These are phyloP conservation scores for Kazachstania sp. DNA, from an alignment of 1,139 yeast genomes.

Conservation along the genomic window DNA sequence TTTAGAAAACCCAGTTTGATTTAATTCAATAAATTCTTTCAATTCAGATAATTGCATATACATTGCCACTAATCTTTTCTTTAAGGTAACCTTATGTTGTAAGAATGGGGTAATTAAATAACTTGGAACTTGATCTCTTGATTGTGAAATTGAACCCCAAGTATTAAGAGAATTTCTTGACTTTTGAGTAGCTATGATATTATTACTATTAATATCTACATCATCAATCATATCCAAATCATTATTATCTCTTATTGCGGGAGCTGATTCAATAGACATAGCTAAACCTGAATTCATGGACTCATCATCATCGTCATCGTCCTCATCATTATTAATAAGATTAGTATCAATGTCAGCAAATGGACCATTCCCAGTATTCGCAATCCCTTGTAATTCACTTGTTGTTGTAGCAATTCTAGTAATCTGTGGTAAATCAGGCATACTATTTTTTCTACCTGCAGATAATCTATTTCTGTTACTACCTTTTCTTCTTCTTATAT, in stretches of 20 bases:
- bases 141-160: slow-evolving; percentile 3
- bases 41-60: slow-evolving; percentile 78
- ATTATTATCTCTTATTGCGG: slow-evolving; percentile 4
- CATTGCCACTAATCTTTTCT: slow-evolving; percentile 54
- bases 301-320: slow-evolving; percentile 5
- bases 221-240: slow-evolving; percentile 3
- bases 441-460: not conserved
- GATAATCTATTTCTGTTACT: not conserved
- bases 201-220: slow-evolving; percentile 5
- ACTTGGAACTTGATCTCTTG: not conserved
- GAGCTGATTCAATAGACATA: slow-evolving; percentile 12
- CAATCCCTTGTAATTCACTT: not conserved
- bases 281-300: slow-evolving; percentile 7
- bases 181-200: slow-evolving; percentile 8
- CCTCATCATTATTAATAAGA: not conserved
- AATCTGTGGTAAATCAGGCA: not conserved
- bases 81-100: slow-evolving; percentile 48
- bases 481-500: not conserved
- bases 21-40: slow-evolving; percentile 71
- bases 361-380: not conserved
- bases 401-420: not conserved
- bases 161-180: slow-evolving; percentile 13
- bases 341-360: not conserved
- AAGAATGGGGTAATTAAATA: slow-evolving; percentile 6
- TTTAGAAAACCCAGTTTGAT: slow-evolving; percentile 80